Evolutionary conservation across 768 basidiomycete genomes (phyloP).

Genomic region (Brasilioporus rufonigricans): DNA sequence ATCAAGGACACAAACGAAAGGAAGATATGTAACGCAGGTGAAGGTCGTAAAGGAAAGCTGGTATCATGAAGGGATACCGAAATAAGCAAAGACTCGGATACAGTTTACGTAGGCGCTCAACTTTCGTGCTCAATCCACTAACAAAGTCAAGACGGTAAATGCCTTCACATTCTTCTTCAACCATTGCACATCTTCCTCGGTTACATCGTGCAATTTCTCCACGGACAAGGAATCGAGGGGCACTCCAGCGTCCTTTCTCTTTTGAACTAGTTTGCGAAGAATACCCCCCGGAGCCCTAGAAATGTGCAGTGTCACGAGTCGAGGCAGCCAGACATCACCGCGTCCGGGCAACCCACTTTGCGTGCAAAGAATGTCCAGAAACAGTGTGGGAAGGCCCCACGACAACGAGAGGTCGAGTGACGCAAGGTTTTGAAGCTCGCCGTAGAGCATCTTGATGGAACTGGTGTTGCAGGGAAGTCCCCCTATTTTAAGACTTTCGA

Average conservation of each 20-base stretch:
- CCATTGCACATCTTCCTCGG: background rate
- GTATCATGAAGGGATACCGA: too few species aligned
- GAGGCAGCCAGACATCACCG: too few species aligned
- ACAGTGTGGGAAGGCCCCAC: slow-evolving; percentile 28
- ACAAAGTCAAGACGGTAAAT: too few species aligned
- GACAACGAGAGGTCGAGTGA: slow-evolving; percentile 43
- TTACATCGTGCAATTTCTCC: too few species aligned
- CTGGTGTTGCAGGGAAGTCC: slow-evolving; percentile 44
- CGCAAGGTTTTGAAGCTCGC: background rate
- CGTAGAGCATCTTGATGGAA: slow-evolving; percentile 21
- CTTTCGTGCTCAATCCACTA: too few species aligned
- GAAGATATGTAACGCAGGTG: too few species aligned
- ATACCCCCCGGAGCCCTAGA: slow-evolving; percentile 39
- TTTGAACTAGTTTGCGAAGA: slow-evolving; percentile 46
- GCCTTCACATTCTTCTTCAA: background rate
- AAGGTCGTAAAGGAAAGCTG: too few species aligned
- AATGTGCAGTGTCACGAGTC: slow-evolving; percentile 46
- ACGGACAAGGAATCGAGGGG: slow-evolving; percentile 47
- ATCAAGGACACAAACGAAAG: too few species aligned
- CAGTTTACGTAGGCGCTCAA: too few species aligned
- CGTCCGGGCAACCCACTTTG: background rate
- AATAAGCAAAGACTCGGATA: too few species aligned
- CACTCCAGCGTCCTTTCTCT: slow-evolving; percentile 38
- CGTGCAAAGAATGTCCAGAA: slow-evolving; percentile 20
- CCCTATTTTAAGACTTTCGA: slow-evolving; percentile 53